Evolutionary conservation across 2,329 filamentous ascomycete species (phyloP).

Genomic region (Ilyonectria sp.): DNA sequence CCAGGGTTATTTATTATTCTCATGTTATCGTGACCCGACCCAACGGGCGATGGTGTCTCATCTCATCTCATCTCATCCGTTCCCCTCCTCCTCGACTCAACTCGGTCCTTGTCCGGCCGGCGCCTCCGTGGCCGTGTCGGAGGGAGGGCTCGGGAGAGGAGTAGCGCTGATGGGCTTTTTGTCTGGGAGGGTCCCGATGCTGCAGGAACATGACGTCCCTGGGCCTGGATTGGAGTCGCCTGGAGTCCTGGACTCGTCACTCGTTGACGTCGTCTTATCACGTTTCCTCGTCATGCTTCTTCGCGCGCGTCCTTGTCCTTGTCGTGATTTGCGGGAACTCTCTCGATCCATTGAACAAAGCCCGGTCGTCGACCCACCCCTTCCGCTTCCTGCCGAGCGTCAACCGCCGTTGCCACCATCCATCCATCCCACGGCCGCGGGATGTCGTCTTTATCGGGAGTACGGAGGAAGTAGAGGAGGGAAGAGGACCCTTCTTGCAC

Average conservation of each 20-base stretch:
- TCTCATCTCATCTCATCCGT: not conserved
- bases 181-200: conserved; percentile 16
- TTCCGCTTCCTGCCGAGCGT: conserved; percentile 19
- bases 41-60: not conserved
- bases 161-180: conserved; percentile 7
- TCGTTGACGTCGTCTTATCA: conserved; percentile 22
- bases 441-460: conserved; percentile 6
- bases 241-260: not conserved
- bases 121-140: not conserved
- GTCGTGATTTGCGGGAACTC: conserved; percentile 13
- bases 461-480: too few species aligned
- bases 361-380: conserved; percentile 17
- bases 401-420: not conserved
- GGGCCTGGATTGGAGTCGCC: not conserved
- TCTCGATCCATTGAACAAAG: conserved; percentile 15
- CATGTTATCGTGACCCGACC: not conserved
- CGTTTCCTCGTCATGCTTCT: not conserved
- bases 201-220: conserved; percentile 24
- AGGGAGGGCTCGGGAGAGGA: not conserved
- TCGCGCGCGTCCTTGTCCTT: conserved; percentile 2
- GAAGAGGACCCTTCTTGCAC: conserved; percentile 5
- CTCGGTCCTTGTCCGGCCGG: conserved; percentile 16
- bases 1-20: not conserved
- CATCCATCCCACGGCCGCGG: conserved; percentile 1
- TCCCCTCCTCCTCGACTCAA: not conserved